phyloP scores from a whole-genome alignment of 176 grass and related monocot genomes.

The Lolium perenne region DNA sequence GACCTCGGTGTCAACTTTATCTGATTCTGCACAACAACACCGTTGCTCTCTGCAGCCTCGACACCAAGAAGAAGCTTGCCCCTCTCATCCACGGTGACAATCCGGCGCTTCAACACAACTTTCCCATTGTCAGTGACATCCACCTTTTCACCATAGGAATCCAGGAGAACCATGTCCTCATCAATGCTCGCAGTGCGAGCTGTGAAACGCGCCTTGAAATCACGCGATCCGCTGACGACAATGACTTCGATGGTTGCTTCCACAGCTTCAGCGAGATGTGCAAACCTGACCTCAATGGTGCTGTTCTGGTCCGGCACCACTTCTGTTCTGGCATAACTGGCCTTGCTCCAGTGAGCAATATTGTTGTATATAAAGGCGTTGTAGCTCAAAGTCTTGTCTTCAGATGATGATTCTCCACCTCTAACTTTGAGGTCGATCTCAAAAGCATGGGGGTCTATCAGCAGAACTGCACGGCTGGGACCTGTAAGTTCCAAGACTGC shows the following conservation, averaged over 20 bases:
- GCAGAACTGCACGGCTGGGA: background rate
- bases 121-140: background rate
- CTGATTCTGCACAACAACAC: background rate
- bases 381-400: conserved; percentile 4
- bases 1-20: background rate
- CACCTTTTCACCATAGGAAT: background rate
- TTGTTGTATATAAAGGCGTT: background rate
- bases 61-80: background rate
- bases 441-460: background rate
- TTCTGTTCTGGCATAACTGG: background rate
- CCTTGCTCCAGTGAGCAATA: background rate
- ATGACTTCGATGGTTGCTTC: conserved; percentile 14
- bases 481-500: conserved; percentile 11
- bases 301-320: background rate
- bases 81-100: background rate
- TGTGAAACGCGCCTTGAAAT: conserved; percentile 19
- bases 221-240: background rate
- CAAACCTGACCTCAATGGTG: background rate
- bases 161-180: conserved; percentile 21
- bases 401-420: background rate
- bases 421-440: conserved; percentile 36
- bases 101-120: background rate
- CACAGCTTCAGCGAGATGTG: background rate
- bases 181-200: background rate
- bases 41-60: background rate